Conservation (phyloP, 2,329 filamentous ascomycete genomes). For the Botrytis sinoallii region DNA sequence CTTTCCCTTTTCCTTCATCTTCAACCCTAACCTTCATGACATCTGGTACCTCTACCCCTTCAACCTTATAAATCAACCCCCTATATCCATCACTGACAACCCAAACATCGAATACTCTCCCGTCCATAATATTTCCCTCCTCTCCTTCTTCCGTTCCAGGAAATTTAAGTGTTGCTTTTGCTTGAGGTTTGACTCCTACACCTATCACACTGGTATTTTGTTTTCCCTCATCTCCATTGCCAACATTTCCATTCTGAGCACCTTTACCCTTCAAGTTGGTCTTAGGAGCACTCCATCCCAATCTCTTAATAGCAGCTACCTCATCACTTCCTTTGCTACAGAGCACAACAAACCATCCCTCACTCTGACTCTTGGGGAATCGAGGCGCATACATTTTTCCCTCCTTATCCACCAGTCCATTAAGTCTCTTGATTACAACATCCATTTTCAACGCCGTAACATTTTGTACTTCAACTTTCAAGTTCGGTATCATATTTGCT, state of each 20-base stretch:
- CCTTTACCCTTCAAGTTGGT: slow-evolving; percentile 32
- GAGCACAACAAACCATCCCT: slow-evolving; percentile 86
- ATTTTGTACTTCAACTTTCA: slow-evolving; percentile 60
- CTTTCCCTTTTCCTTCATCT: slow-evolving; percentile 12
- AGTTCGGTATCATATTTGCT: slow-evolving; percentile 63
- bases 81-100: slow-evolving; percentile 87
- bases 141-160: slow-evolving; percentile 42
- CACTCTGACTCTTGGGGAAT: slow-evolving; percentile 91
- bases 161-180: slow-evolving; percentile 58
- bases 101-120: slow-evolving; percentile 66
- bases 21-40: slow-evolving; percentile 29
- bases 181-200: slow-evolving; percentile 48
- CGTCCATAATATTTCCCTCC: slow-evolving; percentile 35
- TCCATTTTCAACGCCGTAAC: slow-evolving; percentile 62
- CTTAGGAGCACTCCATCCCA: slow-evolving; percentile 60
- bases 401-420: slow-evolving; percentile 61
- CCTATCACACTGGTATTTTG: slow-evolving; percentile 23
- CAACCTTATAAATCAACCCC: slow-evolving; percentile 55
- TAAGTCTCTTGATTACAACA: slow-evolving; percentile 63
- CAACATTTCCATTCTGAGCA: slow-evolving; percentile 47
- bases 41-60: slow-evolving; percentile 36
- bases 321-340: slow-evolving; percentile 67
- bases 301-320: slow-evolving; percentile 79
- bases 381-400: slow-evolving; percentile 79
- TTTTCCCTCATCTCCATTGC: slow-evolving; percentile 80